A percentile compares a stretch with the other conserved stretches of the same genome.
Conservation (phyloP, 768 basidiomycete genomes). For the Amanita muscaria region DNA sequence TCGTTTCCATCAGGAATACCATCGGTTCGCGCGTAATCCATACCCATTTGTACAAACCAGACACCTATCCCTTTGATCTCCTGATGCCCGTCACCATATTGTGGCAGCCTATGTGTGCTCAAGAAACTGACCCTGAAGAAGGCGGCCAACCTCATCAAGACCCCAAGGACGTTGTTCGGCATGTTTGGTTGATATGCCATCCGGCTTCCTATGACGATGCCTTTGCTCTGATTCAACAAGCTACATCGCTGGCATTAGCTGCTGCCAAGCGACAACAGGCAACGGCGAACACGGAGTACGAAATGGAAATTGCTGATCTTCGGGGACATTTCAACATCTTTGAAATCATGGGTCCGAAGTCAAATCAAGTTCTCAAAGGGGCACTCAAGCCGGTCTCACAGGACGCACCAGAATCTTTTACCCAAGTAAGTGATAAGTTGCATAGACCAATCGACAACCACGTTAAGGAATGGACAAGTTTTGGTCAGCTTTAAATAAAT, state of each 20-base stretch:
- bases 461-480: conserved; percentile 33
- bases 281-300: conserved; percentile 18
- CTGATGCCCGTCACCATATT: conserved; percentile 66
- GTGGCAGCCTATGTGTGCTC: conserved; percentile 45
- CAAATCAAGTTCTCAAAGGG: conserved; percentile 66
- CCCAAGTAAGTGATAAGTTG: conserved; percentile 33
- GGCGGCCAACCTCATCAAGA: conserved; percentile 18
- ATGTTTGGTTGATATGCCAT: conserved; percentile 73
- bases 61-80: conserved; percentile 57
- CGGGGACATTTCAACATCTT: conserved; percentile 68
- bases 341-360: conserved; percentile 84
- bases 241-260: conserved; percentile 43
- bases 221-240: conserved; percentile 39
- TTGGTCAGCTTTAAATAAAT: conserved; percentile 52
- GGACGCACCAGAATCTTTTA: conserved; percentile 47
- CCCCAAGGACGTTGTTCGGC: conserved; percentile 21
- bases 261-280: conserved; percentile 18
- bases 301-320: conserved; percentile 64
- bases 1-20: conserved; percentile 57
- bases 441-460: background rate
- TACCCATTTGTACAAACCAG: conserved; percentile 56
- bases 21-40: conserved; percentile 59
- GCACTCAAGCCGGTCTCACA: conserved; percentile 41
- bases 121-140: conserved; percentile 16
- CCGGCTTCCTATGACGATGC: conserved; percentile 60